Base-by-base conservation (phyloP, 768 basidiomycete species). In the Lentinula detonsa region DNA sequence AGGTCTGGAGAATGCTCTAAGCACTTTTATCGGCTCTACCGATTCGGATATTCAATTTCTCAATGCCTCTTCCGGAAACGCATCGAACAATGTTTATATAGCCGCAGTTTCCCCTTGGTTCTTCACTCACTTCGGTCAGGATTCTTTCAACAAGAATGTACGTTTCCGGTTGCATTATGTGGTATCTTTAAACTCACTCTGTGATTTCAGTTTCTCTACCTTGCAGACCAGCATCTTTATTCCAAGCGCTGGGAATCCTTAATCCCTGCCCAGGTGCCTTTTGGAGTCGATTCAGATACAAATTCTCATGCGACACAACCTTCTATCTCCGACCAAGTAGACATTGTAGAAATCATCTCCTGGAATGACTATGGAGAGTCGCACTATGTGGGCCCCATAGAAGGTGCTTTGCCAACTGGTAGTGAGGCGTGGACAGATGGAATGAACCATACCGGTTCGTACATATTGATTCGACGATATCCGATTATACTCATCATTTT, bases 351-450 rank as follows among this genome's bases (percentile, higher is more conserved):
- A 70, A 69, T 87, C 60, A 61, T 85, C 49, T 82, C 84, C 13
- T 90, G 85, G 85, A 91, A 91, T 62, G 89, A 91, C 69, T 90
- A 76, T 59, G 87, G 88, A 62, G 87, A 89, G 68, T 87, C 85
- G 3, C 87, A 91, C 68, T 94, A 95, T 69, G 75, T 94, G 51
- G 90, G 87, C 13, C 91, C 92, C 2, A 83, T 91, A 66, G 82
- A 85, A 64, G 87, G 90, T 9, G 82, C 76, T 31, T 85, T 88
- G 67, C 90, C 91, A 2, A 73, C 78, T 51, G 78, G 84, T 68
- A 88, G 86, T 55, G 80, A 90, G 64, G 79, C 79, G 6, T 91
- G 90, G 89, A 87, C 87, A 5, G 68, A 87, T 65, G 87, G 88
- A 0, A 84, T 85, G 70, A 71, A 82, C 61, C 85, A 86, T 65